Conservation (phyloP, 2,329 filamentous ascomycete genomes). For the Niveomyces coronatus region DNA sequence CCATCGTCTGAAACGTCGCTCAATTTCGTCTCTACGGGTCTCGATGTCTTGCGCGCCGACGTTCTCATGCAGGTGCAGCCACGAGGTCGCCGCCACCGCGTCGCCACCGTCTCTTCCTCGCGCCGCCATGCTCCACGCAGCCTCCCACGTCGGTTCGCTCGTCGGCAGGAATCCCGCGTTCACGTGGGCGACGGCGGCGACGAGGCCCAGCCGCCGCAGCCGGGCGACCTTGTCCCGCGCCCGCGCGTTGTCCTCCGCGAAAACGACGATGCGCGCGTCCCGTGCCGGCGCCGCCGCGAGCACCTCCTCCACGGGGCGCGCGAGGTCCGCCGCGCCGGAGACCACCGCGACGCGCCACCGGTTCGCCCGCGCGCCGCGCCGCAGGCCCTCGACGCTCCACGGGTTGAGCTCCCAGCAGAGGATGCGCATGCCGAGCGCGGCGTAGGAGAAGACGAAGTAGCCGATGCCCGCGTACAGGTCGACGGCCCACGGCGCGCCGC, state of each 20-base stretch:
- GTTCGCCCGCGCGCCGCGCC: slow-evolving; percentile 62
- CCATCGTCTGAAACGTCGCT: slow-evolving; percentile 34
- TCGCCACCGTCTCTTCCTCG: too few relatives aligned
- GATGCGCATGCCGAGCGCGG: slow-evolving; percentile 59
- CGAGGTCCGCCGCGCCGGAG: slow-evolving; percentile 24
- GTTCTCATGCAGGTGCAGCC: slow-evolving; percentile 60
- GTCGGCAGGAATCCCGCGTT: slow-evolving; percentile 55
- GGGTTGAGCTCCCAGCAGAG: slow-evolving; percentile 87
- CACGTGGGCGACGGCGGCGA: slow-evolving; percentile 40
- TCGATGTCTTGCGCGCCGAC: slow-evolving; percentile 45
- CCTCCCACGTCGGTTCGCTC: slow-evolving; percentile 43
- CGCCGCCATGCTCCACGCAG: slow-evolving; percentile 36
- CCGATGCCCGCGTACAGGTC: slow-evolving; percentile 91
- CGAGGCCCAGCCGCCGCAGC: slow-evolving; percentile 24
- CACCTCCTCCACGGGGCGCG: slow-evolving; percentile 26
- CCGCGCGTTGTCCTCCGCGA: slow-evolving; percentile 55
- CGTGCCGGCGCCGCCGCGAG: too few relatives aligned
- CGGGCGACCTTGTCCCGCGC: slow-evolving; percentile 34
- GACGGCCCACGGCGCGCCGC: slow-evolving; percentile 43
- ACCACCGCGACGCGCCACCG: slow-evolving; percentile 53
- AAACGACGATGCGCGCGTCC: slow-evolving; percentile 52
- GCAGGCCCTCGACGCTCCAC: slow-evolving; percentile 75
- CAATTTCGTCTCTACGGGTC: slow-evolving; percentile 35
- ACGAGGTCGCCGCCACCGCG: slow-evolving; percentile 25
- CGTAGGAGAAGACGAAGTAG: slow-evolving; percentile 85